These are phyloP conservation scores for Globisporangium paroecandrum DNA, from an alignment of 352 stramenopile species.

Conservation along the genomic window DNA sequence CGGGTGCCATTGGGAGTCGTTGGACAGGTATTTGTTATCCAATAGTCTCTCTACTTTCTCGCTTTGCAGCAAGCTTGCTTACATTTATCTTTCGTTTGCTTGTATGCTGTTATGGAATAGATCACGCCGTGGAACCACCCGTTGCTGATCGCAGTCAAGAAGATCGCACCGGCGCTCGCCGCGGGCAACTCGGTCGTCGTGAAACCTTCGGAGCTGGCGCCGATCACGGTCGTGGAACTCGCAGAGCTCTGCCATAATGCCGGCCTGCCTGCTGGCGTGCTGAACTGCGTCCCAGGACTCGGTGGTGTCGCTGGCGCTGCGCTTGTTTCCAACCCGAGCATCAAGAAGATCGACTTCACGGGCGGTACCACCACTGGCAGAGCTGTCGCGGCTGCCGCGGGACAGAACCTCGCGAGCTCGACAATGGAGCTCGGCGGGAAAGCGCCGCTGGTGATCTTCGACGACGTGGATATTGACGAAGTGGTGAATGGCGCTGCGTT, in stretches of 20 bases:
- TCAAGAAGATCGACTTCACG: slow-evolving; percentile 64
- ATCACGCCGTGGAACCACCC: slow-evolving; percentile 86
- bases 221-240: slow-evolving; percentile 48
- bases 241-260: slow-evolving; percentile 35
- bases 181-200: slow-evolving; percentile 81
- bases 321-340: slow-evolving; percentile 27
- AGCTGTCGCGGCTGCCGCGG: slow-evolving; percentile 33
- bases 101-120: slow-evolving; percentile 15
- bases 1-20: slow-evolving; percentile 61
- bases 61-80: neutral
- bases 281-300: slow-evolving; percentile 45
- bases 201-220: slow-evolving; percentile 83
- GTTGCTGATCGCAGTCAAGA: slow-evolving; percentile 77
- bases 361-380: slow-evolving; percentile 37
- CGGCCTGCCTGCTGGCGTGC: slow-evolving; percentile 39
- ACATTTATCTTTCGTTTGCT: neutral
- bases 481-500: slow-evolving; percentile 64
- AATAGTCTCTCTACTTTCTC: neutral
- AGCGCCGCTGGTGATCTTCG: slow-evolving; percentile 61
- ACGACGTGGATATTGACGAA: slow-evolving; percentile 56
- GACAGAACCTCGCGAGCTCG: slow-evolving; percentile 35
- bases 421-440: slow-evolving; percentile 79
- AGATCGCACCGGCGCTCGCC: slow-evolving; percentile 59
- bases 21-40: slow-evolving; percentile 27
- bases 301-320: slow-evolving; percentile 33